Conservation (phyloP, 495 filamentous ascomycete genomes). For the Podospora comata region DNA sequence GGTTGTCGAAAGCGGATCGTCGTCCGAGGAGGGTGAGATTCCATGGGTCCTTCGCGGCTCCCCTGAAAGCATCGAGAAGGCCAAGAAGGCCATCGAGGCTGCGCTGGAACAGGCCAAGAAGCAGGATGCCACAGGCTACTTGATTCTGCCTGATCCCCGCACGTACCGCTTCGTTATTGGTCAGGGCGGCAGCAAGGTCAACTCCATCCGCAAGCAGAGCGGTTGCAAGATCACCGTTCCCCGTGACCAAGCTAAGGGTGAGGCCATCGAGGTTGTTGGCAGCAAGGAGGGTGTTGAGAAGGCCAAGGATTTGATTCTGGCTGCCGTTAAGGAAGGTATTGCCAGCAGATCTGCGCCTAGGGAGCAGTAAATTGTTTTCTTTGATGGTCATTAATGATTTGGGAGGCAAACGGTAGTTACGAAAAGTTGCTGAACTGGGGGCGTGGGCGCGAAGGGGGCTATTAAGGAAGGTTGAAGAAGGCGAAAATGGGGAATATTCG, state of each 20-base stretch:
- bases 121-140: conserved; percentile 73
- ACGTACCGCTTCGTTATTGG: conserved; percentile 91
- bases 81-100: conserved; percentile 64
- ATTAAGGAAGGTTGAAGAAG: background rate
- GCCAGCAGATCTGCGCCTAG: conserved; percentile 14
- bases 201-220: conserved; percentile 84
- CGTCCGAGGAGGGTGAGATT: conserved; percentile 66
- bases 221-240: conserved; percentile 91
- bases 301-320: conserved; percentile 83
- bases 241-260: conserved; percentile 67
- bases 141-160: conserved; percentile 83
- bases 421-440: background rate
- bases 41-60: conserved; percentile 87
- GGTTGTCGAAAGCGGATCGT: conserved; percentile 57
- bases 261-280: conserved; percentile 87
- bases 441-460: background rate
- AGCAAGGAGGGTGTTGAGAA: conserved; percentile 75
- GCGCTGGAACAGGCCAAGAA: conserved; percentile 69
- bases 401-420: conserved; percentile 8
- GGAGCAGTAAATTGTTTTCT: background rate
- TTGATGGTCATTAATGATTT: conserved; percentile 2
- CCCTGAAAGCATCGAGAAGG: conserved; percentile 71
- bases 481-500: background rate
- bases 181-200: conserved; percentile 84
- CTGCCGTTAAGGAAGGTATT: conserved; percentile 62